Percentiles rank a stretch among this genome's conserved stretches.
Evolutionary conservation across 306 rosid genomes (phyloP).

Genomic region (Cicer bijugum): DNA sequence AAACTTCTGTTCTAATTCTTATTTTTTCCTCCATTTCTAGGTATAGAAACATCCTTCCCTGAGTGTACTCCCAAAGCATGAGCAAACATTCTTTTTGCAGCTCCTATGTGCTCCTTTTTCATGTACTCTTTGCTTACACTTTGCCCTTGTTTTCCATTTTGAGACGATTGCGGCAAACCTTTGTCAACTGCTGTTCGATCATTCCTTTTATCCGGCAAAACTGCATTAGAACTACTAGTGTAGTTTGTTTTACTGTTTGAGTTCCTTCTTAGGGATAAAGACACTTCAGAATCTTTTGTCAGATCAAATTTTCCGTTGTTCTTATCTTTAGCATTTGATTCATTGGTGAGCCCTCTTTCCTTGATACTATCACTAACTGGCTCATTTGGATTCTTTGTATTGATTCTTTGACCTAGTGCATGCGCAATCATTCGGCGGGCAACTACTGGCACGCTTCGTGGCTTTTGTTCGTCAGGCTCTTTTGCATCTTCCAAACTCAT

Average conservation of each 20-base stretch:
- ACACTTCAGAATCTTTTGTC: constrained; percentile 46
- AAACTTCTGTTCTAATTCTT: constrained; percentile 45
- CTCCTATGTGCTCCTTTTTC: constrained; percentile 86
- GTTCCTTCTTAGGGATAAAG: constrained; percentile 43
- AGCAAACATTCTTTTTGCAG: constrained; percentile 95
- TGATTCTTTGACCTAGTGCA: constrained; percentile 87
- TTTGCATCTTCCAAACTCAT: constrained; percentile 56
- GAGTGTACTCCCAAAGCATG: constrained; percentile 80
- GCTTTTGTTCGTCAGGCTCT: constrained; percentile 65
- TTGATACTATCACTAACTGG: constrained; percentile 41
- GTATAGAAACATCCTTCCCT: constrained; percentile 60
- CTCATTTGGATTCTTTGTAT: constrained; percentile 50
- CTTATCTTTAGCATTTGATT: constrained; percentile 47
- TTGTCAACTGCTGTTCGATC: constrained; percentile 50
- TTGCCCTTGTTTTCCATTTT: constrained; percentile 54
- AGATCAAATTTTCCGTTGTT: constrained; percentile 42
- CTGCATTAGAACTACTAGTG: constrained; percentile 40
- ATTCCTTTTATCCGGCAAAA: constrained; percentile 47
- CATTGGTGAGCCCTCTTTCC: constrained; percentile 47
- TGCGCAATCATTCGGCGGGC: constrained; percentile 99
- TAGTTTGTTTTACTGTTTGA: constrained; percentile 41
- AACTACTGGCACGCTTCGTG: constrained; percentile 77
- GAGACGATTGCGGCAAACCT: constrained; percentile 44
- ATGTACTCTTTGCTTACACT: constrained; percentile 55
- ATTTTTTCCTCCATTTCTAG: constrained; percentile 55